Conservation (phyloP, 345 rosid species). For the Murraya paniculata region DNA sequence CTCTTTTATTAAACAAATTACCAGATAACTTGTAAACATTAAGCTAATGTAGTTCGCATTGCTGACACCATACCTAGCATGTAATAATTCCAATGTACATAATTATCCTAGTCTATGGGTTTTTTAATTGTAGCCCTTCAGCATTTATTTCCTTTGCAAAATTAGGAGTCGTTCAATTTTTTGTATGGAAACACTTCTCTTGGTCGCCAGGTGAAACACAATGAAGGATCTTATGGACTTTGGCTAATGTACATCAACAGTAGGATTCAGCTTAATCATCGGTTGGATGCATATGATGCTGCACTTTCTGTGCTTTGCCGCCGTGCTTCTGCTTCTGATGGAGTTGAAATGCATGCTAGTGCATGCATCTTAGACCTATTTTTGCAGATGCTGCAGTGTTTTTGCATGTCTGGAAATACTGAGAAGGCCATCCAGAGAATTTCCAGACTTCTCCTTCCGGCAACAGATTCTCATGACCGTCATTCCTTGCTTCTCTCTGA, state of each 20-base stretch:
- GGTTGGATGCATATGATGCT: conserved; percentile 61
- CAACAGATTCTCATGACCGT: conserved; percentile 55
- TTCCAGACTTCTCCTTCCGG: conserved; percentile 37
- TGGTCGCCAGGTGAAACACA: conserved; percentile 67
- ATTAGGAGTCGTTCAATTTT: conserved; percentile 17
- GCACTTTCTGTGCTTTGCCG: conserved; percentile 65
- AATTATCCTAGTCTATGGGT: neutral
- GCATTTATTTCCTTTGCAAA: conserved; percentile 4
- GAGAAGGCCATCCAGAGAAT: conserved; percentile 61
- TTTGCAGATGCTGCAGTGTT: conserved; percentile 84
- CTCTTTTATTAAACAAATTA: neutral
- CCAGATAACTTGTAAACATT: neutral
- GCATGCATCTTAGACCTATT: conserved; percentile 82
- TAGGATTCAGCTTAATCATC: conserved; percentile 62
- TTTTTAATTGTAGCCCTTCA: neutral
- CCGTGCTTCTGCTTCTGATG: conserved; percentile 37
- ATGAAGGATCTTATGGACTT: conserved; percentile 67
- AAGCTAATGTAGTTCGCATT: neutral
- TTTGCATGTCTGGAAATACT: conserved; percentile 71
- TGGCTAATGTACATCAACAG: conserved; percentile 94
- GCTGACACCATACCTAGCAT: neutral
- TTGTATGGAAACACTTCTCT: conserved; percentile 39
- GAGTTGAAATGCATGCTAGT: conserved; percentile 48
- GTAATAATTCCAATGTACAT: neutral
- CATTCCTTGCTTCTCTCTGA: conserved; percentile 61